phyloP scores from a whole-genome alignment of 306 rosid genomes.

The Cucurbita pepo region DNA sequence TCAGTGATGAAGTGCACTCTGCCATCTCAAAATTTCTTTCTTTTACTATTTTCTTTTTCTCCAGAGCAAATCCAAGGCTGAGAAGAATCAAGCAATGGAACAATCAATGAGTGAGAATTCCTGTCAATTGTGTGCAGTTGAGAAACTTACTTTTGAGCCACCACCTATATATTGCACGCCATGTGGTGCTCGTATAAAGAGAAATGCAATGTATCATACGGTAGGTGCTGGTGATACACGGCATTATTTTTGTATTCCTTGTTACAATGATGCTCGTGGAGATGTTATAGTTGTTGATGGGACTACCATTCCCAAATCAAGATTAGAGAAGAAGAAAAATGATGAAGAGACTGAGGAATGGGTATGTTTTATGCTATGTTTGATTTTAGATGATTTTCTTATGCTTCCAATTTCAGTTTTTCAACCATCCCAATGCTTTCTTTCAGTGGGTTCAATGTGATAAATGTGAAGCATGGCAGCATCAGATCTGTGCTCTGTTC shows the following conservation, averaged over 20 bases:
- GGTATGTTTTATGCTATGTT: constrained; percentile 30
- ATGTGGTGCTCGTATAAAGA: constrained; percentile 83
- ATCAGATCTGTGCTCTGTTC: constrained; percentile 93
- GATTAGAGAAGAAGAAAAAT: constrained; percentile 87
- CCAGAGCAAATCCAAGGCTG: constrained; percentile 95
- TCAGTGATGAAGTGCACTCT: background rate
- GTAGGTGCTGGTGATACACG: constrained; percentile 88
- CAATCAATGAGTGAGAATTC: constrained; percentile 95
- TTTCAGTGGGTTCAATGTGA: constrained; percentile 99
- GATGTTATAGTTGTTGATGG: constrained; percentile 77
- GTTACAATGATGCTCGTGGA: constrained; percentile 88
- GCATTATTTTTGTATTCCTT: constrained; percentile 84
- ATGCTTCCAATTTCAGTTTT: constrained; percentile 8
- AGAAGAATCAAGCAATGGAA: constrained; percentile 95
- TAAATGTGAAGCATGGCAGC: constrained; percentile 99
- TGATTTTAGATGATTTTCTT: constrained; percentile 9
- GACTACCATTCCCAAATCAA: constrained; percentile 58
- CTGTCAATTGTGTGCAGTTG: constrained; percentile 95
- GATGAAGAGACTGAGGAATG: constrained; percentile 97
- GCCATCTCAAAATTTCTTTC: background rate
- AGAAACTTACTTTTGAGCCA: constrained; percentile 93
- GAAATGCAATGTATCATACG: constrained; percentile 84
- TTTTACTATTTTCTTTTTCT: constrained; percentile 4
- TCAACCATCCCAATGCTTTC: background rate
- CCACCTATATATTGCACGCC: constrained; percentile 90